phyloP scores from a whole-genome alignment of 225 moss, liverwort and hornwort genomes.

The Sphagnum tenellum region DNA sequence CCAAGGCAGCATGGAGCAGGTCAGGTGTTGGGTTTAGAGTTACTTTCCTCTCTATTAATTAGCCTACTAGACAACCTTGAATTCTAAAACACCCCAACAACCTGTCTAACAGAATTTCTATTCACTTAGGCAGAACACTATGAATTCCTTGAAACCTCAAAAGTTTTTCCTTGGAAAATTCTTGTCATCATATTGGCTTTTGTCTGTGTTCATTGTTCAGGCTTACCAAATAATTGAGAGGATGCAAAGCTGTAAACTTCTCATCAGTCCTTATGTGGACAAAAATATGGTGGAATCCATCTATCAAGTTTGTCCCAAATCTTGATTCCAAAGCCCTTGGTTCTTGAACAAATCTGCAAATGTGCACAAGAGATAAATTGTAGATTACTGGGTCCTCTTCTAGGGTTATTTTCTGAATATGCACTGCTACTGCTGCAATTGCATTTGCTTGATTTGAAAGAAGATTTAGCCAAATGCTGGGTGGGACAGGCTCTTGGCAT shows the following conservation, averaged over 20 bases:
- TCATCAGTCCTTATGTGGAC: slow-evolving; percentile 58
- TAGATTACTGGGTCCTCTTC: background rate
- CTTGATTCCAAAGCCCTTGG: too few species aligned
- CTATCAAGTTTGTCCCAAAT: slow-evolving; percentile 39
- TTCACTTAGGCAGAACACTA: background rate
- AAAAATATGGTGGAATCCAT: slow-evolving; percentile 39
- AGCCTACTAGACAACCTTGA: background rate
- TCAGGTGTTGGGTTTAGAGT: slow-evolving; percentile 2
- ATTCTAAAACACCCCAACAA: background rate
- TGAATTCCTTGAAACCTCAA: background rate
- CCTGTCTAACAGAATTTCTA: background rate
- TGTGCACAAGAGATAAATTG: background rate
- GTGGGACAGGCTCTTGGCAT: slow-evolving; percentile 26
- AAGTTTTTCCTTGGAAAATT: background rate
- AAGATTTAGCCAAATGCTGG: background rate
- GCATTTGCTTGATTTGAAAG: slow-evolving; percentile 2
- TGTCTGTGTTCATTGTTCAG: slow-evolving; percentile 22
- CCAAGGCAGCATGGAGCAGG: slow-evolving; percentile 75
- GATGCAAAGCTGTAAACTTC: slow-evolving; percentile 58
- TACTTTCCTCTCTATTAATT: too few species aligned
- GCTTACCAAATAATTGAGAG: slow-evolving; percentile 66
- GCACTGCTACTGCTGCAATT: background rate
- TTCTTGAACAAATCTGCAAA: too few species aligned
- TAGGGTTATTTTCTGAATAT: background rate
- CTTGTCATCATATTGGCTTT: background rate